A percentile compares a stretch with the other conserved stretches of the same genome.
Conservation (phyloP, 1,284 basidiomycete genomes). For the Ganoderma meredithae region DNA sequence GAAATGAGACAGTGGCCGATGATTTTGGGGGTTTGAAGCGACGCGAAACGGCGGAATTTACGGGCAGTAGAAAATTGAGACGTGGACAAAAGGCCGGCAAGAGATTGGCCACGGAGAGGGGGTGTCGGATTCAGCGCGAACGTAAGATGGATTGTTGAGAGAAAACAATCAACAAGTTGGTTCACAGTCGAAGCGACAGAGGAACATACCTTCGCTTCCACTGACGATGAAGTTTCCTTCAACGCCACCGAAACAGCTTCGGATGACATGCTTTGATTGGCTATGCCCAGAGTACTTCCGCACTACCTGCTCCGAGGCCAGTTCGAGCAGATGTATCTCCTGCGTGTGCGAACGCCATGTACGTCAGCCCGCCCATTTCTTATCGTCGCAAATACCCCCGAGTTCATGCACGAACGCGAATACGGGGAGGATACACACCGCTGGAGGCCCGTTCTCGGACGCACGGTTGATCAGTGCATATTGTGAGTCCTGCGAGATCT, state of each 20-base stretch:
- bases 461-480: slow-evolving; percentile 89
- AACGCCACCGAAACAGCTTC: slow-evolving; percentile 94
- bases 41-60: neutral
- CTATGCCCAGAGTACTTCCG: slow-evolving; percentile 86
- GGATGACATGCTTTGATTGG: slow-evolving; percentile 85
- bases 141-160: neutral
- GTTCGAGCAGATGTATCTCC: slow-evolving; percentile 92
- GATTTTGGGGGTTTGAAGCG: neutral
- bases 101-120: neutral
- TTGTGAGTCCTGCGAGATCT: slow-evolving; percentile 87
- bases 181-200: slow-evolving; percentile 7
- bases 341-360: slow-evolving; percentile 51
- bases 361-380: slow-evolving; percentile 28
- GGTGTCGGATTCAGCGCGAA: neutral
- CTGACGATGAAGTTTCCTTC: slow-evolving; percentile 91
- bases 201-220: slow-evolving; percentile 88
- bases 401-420: slow-evolving; percentile 6
- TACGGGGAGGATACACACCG: slow-evolving; percentile 44
- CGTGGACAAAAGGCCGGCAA: neutral
- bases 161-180: neutral
- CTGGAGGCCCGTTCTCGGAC: slow-evolving; percentile 53
- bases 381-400: neutral
- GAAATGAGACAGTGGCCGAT: slow-evolving; percentile 15
- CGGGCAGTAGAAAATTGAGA: neutral
- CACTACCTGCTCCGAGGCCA: slow-evolving; percentile 71